Conservation (phyloP, 1,284 basidiomycete species). For the Puccinia horiana region DNA sequence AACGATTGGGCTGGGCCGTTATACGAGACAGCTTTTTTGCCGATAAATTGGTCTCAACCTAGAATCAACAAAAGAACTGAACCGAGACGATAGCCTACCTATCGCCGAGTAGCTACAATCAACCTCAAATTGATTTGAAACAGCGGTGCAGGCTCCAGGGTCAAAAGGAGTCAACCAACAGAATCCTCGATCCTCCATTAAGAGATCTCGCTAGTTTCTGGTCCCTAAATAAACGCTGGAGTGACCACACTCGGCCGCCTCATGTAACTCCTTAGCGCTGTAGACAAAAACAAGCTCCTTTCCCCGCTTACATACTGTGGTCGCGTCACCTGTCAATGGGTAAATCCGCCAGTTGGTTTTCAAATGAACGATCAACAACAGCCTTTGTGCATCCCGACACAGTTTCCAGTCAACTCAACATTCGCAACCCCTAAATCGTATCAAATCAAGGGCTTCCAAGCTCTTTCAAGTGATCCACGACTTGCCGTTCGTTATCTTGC, state of each 20-base stretch:
- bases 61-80: neutral
- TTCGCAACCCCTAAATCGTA: too few relatives aligned
- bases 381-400: neutral
- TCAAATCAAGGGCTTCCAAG: too few relatives aligned
- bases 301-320: neutral
- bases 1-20: neutral
- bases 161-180: neutral
- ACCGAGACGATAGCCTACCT: neutral
- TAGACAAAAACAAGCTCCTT: neutral
- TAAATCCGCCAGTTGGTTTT: neutral
- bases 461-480: too few relatives aligned
- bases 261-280: neutral
- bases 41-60: neutral
- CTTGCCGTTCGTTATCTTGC: too few relatives aligned
- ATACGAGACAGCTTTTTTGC: neutral
- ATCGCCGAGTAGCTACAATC: neutral
- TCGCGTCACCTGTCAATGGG: neutral
- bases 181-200: neutral
- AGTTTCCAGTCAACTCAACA: neutral
- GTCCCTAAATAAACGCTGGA: neutral
- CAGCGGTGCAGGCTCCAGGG: neutral
- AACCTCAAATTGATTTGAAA: neutral
- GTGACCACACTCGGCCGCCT: neutral
- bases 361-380: neutral
- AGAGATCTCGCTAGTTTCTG: constrained; percentile 16